Conservation (phyloP, 83 land plant genomes). For the Picea abies region DNA sequence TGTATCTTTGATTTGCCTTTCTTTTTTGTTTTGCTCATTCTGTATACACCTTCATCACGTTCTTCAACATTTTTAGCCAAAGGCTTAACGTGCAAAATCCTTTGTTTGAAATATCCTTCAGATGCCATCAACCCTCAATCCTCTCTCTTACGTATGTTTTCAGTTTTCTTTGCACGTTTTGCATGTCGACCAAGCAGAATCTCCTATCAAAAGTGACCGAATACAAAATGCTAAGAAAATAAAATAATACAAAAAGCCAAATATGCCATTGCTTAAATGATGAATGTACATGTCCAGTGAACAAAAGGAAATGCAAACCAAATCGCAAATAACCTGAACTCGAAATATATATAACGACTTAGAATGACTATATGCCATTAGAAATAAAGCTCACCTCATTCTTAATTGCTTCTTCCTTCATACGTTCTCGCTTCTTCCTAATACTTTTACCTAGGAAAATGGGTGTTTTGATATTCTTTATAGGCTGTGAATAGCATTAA, state of each 20-base stretch:
- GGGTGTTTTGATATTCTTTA: not conserved
- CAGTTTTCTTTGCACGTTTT: slow-evolving; percentile 3
- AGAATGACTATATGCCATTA: not conserved
- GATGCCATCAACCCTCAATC: slow-evolving; percentile 4
- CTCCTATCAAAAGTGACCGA: not conserved
- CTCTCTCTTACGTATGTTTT: not conserved
- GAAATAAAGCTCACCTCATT: not conserved
- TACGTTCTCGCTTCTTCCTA: slow-evolving; percentile 2
- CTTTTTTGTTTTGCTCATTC: not conserved
- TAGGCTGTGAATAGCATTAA: not conserved
- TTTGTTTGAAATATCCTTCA: not conserved
- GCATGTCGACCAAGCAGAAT: not conserved
- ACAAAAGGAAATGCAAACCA: not conserved
- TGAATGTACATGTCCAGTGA: not conserved
- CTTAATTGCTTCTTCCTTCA: not conserved
- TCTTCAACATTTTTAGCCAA: not conserved
- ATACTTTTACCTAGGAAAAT: not conserved
- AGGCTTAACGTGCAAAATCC: slow-evolving; percentile 13
- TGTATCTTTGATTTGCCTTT: slow-evolving; percentile 9
- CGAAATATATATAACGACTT: not conserved
- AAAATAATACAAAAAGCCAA: not conserved
- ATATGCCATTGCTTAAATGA: not conserved
- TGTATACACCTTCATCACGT: not conserved
- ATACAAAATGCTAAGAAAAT: not conserved
- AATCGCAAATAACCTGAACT: not conserved